Base-by-base conservation (phyloP, 1,284 basidiomycete genomes). In the Amylostereum areolatum region DNA sequence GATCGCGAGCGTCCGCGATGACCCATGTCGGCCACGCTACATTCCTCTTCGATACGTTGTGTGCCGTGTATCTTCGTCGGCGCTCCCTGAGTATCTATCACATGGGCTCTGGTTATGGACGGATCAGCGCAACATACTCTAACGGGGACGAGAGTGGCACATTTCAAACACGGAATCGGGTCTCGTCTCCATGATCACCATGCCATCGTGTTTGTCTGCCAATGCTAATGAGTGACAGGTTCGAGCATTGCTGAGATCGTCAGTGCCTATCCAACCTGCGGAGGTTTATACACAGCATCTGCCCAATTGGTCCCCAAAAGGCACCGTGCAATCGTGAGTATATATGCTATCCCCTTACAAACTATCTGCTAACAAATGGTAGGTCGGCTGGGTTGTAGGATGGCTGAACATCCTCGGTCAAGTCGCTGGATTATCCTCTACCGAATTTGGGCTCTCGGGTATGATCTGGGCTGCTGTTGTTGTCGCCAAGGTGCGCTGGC, bases 401-500 rank as follows among this genome's bases (percentile, higher is more conserved):
- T 93, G 82, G 89, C 76, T 96, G 46, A 96, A 95, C 64, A 81
- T 92, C 42, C 81, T 95, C 9, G 92, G 90, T 40, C 91, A 92
- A 65, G 80, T 90, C 49, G 86, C 88, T 4, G 91, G 91, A 32
- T 72, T 92, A 42, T 82, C 89, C 1, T 92, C 89, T 2, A 93
- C 91, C 2, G 93, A 95, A 66, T 96, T 89, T 61, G 93, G 92
- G 49, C 74, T 97, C 25, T 78, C 88, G 29, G 80, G 81, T 62
- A 95, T 96, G 93, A 93, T 96, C 54, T 85, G 89, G 69, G 84
- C 86, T 10, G 91, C 88, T 1, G 83, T 80, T 18, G 75, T 74
- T 28, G 63, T 84, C 45, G 77, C 72, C 41, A 79, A 74, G 60
- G 78, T 78, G 39, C 24, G 34, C 24, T 48, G 58, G 45, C 46